phyloP scores from a whole-genome alignment of 345 rosid species.

The Isatis tinctoria region DNA sequence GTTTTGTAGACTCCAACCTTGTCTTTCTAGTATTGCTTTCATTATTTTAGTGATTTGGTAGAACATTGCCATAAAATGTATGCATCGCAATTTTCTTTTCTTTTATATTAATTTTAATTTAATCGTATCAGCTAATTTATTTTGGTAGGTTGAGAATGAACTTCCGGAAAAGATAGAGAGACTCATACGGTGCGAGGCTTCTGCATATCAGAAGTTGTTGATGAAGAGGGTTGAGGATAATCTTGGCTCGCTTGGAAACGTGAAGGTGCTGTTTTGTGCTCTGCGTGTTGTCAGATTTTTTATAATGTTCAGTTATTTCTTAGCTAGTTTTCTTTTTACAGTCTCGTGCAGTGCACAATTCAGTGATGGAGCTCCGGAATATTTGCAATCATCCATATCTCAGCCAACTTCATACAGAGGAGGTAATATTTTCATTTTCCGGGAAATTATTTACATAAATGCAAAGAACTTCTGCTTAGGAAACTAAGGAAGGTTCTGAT shows the following conservation, averaged over 20 bases:
- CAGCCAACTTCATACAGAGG: conserved; percentile 92
- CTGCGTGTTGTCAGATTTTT: neutral
- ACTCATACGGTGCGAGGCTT: conserved; percentile 85
- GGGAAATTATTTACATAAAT: neutral
- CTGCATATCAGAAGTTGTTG: conserved; percentile 91
- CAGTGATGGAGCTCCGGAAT: conserved; percentile 95
- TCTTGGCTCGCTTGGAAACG: conserved; percentile 81
- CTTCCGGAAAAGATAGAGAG: conserved; percentile 93
- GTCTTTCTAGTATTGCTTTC: conserved; percentile 7
- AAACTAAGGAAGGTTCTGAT: conserved; percentile 2
- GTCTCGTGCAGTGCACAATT: conserved; percentile 85
- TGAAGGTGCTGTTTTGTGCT: conserved; percentile 48
- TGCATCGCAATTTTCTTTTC: neutral
- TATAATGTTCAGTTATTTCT: neutral
- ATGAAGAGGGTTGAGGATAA: conserved; percentile 94
- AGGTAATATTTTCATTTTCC: conserved; percentile 38
- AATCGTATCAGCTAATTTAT: neutral
- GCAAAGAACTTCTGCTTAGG: neutral
- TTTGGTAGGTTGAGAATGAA: conserved; percentile 74
- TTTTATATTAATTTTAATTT: neutral
- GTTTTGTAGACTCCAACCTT: neutral
- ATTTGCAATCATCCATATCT: conserved; percentile 96
- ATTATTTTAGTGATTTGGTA: neutral
- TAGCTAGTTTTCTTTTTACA: conserved; percentile 29
- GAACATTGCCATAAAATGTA: neutral